Percentiles rank a stretch among this genome's conserved stretches.
phyloP scores from a whole-genome alignment of 2,329 filamentous ascomycete species.

The Microsporum ferrugineum region DNA sequence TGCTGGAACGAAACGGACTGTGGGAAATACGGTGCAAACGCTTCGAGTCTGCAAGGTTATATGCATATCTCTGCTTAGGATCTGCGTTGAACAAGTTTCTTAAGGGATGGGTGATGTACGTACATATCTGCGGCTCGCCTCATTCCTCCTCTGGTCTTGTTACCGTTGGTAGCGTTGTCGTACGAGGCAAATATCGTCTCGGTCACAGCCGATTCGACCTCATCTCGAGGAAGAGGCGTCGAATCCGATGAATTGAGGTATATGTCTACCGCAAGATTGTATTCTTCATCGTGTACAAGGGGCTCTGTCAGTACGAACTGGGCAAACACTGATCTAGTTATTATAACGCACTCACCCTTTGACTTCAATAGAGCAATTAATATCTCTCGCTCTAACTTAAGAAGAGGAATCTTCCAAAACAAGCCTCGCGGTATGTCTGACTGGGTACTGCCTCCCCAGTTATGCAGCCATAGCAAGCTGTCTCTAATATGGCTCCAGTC shows the following conservation, averaged over 20 bases:
- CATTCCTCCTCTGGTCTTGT: slow-evolving; percentile 50
- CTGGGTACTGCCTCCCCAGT: slow-evolving; percentile 40
- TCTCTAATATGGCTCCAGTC: slow-evolving; percentile 40
- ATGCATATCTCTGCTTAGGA: not conserved
- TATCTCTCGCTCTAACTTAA: slow-evolving; percentile 46
- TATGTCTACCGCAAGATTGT: slow-evolving; percentile 31
- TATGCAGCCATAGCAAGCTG: slow-evolving; percentile 49
- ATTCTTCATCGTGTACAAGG: slow-evolving; percentile 22
- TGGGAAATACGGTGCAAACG: slow-evolving; percentile 34
- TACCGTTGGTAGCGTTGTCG: slow-evolving; percentile 56
- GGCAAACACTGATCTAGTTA: slow-evolving; percentile 12
- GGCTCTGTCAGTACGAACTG: not conserved
- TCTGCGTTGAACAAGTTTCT: not conserved
- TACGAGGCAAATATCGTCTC: slow-evolving; percentile 46
- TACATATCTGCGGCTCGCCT: slow-evolving; percentile 49
- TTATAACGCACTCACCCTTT: slow-evolving; percentile 24
- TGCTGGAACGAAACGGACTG: slow-evolving; percentile 32
- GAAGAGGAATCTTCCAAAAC: slow-evolving; percentile 40
- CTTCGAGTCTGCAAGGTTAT: slow-evolving; percentile 25
- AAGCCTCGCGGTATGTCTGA: slow-evolving; percentile 29
- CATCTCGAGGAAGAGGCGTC: slow-evolving; percentile 30
- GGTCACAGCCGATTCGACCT: slow-evolving; percentile 43
- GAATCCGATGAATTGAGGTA: slow-evolving; percentile 23
- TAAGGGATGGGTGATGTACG: slow-evolving; percentile 14
- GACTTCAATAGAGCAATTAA: slow-evolving; percentile 44